phyloP scores from a whole-genome alignment of 805 yeast genomes.

The Ogataea pini region DNA sequence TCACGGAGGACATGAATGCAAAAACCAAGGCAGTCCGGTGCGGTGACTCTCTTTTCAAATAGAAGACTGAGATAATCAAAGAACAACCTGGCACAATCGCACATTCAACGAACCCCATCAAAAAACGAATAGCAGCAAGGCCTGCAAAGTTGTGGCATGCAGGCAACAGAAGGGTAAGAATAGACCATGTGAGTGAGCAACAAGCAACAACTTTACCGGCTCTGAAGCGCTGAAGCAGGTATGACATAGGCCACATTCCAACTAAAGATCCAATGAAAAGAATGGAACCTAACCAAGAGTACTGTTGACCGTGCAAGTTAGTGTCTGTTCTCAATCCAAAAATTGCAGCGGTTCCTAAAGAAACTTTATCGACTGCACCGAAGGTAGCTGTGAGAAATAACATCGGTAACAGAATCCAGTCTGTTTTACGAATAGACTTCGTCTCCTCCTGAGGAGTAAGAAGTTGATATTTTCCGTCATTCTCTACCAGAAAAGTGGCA shows the following conservation, averaged over 20 bases:
- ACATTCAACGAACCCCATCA: slow-evolving; percentile 52
- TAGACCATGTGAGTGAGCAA: slow-evolving; percentile 44
- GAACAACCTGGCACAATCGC: slow-evolving; percentile 56
- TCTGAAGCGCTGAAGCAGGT: slow-evolving; percentile 43
- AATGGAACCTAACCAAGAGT: slow-evolving; percentile 53
- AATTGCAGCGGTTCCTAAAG: slow-evolving; percentile 34
- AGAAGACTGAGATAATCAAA: slow-evolving; percentile 55
- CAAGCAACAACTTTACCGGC: slow-evolving; percentile 39
- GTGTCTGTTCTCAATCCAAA: slow-evolving; percentile 50
- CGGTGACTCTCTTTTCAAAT: slow-evolving; percentile 46
- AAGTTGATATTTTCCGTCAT: slow-evolving; percentile 23
- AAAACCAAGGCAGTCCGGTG: slow-evolving; percentile 45
- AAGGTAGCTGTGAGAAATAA: slow-evolving; percentile 22
- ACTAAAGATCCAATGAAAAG: slow-evolving; percentile 50
- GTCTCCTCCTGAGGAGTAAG: slow-evolving; percentile 21
- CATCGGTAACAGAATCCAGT: slow-evolving; percentile 24
- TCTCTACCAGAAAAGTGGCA: slow-evolving; percentile 8
- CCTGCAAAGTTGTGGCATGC: slow-evolving; percentile 45
- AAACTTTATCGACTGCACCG: slow-evolving; percentile 26
- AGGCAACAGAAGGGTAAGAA: slow-evolving; percentile 44
- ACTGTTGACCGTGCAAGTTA: slow-evolving; percentile 44
- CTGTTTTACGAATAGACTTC: slow-evolving; percentile 21
- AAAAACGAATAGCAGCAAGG: slow-evolving; percentile 44
- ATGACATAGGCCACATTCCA: slow-evolving; percentile 44
- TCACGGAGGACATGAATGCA: slow-evolving; percentile 41